phyloP scores from a whole-genome alignment of 2,329 filamentous ascomycete species.

The Penicillium oxalicum region DNA sequence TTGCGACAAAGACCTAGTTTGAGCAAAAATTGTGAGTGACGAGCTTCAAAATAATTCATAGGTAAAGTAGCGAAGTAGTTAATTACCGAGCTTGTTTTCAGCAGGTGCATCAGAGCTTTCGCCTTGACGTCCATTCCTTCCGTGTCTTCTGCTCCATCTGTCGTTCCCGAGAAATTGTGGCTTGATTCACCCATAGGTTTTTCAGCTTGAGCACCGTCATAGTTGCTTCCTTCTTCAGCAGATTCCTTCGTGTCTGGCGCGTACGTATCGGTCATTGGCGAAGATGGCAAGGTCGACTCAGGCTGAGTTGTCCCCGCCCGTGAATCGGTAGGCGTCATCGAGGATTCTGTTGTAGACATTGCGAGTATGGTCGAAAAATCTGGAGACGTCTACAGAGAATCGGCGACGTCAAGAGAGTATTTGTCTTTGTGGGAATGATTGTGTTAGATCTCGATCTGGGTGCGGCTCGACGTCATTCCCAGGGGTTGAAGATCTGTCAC shows the following conservation, averaged over 20 bases:
- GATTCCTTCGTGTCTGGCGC: conserved; percentile 11
- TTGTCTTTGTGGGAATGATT: background rate
- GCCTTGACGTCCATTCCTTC: conserved; percentile 42
- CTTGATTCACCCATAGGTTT: background rate
- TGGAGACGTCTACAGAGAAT: background rate
- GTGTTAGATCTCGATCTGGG: conserved; percentile 4
- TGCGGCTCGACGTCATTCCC: conserved; percentile 10
- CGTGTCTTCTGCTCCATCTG: conserved; percentile 24
- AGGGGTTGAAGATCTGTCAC: conserved; percentile 6
- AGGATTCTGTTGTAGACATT: conserved; percentile 26
- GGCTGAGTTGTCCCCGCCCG: conserved; percentile 20
- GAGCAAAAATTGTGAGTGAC: too few species aligned
- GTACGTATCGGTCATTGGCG: conserved; percentile 19
- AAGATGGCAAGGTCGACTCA: conserved; percentile 29
- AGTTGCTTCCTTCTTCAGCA: conserved; percentile 6
- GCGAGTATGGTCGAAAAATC: background rate
- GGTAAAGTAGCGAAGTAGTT: background rate
- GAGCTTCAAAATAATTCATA: background rate
- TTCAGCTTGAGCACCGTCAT: conserved; percentile 9
- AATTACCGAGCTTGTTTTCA: conserved; percentile 42
- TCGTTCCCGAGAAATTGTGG: background rate
- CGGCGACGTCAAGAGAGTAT: background rate
- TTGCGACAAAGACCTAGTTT: conserved; percentile 42
- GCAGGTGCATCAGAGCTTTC: conserved; percentile 40
- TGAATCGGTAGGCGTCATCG: conserved; percentile 24